A percentile compares a stretch with the other conserved stretches of the same genome.
These are phyloP conservation scores for Saprolegnia parasitica DNA, from an alignment of 352 stramenopile genomes.

Conservation along the genomic window DNA sequence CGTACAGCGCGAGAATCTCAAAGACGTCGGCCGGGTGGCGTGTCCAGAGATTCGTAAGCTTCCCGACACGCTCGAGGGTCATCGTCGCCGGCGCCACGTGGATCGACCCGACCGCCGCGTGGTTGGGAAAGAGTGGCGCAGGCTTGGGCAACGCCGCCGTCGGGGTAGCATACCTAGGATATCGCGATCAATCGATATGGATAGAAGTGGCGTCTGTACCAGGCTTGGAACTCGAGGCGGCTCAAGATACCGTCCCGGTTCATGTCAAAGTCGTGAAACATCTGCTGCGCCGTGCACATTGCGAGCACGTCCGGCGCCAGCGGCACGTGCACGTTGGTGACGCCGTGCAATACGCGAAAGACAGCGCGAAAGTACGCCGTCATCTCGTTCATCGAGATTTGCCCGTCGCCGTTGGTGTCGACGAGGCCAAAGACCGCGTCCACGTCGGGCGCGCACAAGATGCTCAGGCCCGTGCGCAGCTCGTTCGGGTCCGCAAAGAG, in stretches of 20 bases:
- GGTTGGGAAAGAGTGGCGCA: constrained; percentile 18
- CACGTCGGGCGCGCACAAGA: constrained; percentile 33
- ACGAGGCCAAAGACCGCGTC: constrained; percentile 60
- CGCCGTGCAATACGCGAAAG: constrained; percentile 66
- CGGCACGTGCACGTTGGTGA: constrained; percentile 29
- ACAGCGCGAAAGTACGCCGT: constrained; percentile 74
- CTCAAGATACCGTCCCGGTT: constrained; percentile 75
- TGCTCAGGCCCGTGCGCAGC: constrained; percentile 32
- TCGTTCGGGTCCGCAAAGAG: constrained; percentile 35
- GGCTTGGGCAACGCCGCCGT: constrained; percentile 4
- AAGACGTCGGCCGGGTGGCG: constrained; percentile 66
- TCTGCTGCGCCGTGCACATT: constrained; percentile 63
- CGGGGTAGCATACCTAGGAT: constrained; percentile 8
- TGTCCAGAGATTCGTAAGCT: constrained; percentile 50
- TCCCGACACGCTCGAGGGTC: constrained; percentile 50
- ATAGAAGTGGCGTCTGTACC: constrained; percentile 46
- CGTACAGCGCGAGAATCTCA: constrained; percentile 72
- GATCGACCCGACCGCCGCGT: not conserved
- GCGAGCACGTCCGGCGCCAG: constrained; percentile 59
- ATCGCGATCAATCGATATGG: constrained; percentile 6
- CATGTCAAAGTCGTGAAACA: constrained; percentile 84
- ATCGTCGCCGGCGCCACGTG: constrained; percentile 2
- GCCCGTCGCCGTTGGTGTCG: constrained; percentile 71
- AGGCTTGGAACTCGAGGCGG: constrained; percentile 75
- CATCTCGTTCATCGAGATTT: constrained; percentile 83